Conservation (phyloP, 495 filamentous ascomycete genomes). For the Aspergillus sclerotiicarbonarius region DNA sequence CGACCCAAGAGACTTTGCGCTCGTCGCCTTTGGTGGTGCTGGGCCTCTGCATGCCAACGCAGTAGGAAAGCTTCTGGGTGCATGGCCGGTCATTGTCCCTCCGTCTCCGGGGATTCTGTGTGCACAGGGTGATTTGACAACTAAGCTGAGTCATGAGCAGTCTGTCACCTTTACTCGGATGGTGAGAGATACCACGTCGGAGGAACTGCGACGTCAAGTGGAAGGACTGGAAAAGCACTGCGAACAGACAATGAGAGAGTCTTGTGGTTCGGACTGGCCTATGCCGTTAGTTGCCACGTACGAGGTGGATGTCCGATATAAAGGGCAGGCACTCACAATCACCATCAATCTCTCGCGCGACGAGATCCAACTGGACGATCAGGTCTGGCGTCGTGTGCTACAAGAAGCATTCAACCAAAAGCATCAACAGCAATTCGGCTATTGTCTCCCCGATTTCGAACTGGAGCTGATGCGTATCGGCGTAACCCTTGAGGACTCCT, state of each 20-base stretch:
- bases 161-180: slow-evolving; percentile 42
- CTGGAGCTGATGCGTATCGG: slow-evolving; percentile 48
- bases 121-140: slow-evolving; percentile 49
- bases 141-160: slow-evolving; percentile 45
- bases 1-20: slow-evolving; percentile 50
- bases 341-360: slow-evolving; percentile 35
- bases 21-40: slow-evolving; percentile 53
- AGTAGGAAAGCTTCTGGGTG: slow-evolving; percentile 46
- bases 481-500: slow-evolving; percentile 42
- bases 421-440: slow-evolving; percentile 49
- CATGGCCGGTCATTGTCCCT: slow-evolving; percentile 52
- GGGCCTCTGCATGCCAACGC: slow-evolving; percentile 50
- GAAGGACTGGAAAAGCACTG: slow-evolving; percentile 20
- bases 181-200: slow-evolving; percentile 27
- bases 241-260: slow-evolving; percentile 17
- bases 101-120: slow-evolving; percentile 50
- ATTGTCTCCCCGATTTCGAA: slow-evolving; percentile 40
- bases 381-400: slow-evolving; percentile 23
- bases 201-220: slow-evolving; percentile 27
- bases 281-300: slow-evolving; percentile 31
- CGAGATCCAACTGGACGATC: slow-evolving; percentile 25
- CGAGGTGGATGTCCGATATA: slow-evolving; percentile 48
- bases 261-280: slow-evolving; percentile 17
- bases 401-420: slow-evolving; percentile 38
- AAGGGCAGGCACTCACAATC: slow-evolving; percentile 47